Base-by-base conservation (phyloP, 2,329 filamentous ascomycete species). In the Penicillium sp. region DNA sequence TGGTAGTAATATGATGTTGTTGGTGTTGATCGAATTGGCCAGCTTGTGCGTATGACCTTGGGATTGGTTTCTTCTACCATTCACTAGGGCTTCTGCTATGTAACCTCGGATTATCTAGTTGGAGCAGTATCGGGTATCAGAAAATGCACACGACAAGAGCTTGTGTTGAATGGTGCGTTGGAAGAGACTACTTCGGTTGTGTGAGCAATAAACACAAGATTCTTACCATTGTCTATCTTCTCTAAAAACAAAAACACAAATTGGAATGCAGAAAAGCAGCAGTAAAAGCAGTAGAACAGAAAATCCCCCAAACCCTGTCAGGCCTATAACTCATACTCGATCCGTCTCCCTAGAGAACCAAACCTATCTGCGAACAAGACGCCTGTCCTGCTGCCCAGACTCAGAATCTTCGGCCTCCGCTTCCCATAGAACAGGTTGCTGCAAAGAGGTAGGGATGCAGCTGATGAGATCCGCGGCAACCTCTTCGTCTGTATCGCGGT, bases 1-100 rank as follows among this genome's bases (percentile, higher is more conserved):
- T 21, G 37, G 38, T 32, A 21, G 46, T 53, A 53, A 53, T 53
- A 49, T 38, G 27, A 53, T 49, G 31, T 50, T 44, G 39, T 13
- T 44, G 21, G 21, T 25, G 44, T 34, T 46, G 23, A n/a, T 16
- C 27, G 27, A 21, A 45, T 45, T 44, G 41, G 7, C n/a, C 6
- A 31, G 13, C 10, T 44, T 44, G 37, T 21, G 27, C 27, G 10
- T 15, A 45, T 21, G 42, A 12, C 27, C n/a, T 31, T 29, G 12
- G 41, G 12, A 31, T 44, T 31, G 31, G 1, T 32, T 32, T 45
- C 18, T 12, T 46, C 29, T 34, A 23, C 13, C 8, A 46, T 23
- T n/a, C 2, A 34, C 18, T 7, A 15, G n/a, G 16, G 2, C 3
- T 1, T 12, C 29, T 23, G 8, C 42, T 23, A 23, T 29, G 8